Evolutionary conservation across 495 filamentous ascomycete species (phyloP), one percentile per base, ranked within the genome.

Genomic region (Penicillium salamii): DNA sequence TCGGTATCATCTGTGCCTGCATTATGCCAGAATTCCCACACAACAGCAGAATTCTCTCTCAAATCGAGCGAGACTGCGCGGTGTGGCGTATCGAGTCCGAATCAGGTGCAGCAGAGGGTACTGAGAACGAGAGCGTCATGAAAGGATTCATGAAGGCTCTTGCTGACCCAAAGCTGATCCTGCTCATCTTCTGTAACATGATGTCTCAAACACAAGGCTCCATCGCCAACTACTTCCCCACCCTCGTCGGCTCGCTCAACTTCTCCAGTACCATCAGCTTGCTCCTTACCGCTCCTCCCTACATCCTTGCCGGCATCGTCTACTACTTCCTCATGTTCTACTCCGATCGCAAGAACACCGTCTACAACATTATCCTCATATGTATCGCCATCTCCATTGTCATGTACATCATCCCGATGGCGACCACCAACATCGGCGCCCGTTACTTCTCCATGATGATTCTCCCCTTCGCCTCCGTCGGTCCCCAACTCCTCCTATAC

Each of bases 161-260:
- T 0, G 42, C 59, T 0, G 62, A 66, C 35, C 57, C 57, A 0
- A 66, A 66, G 46, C 23, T 64, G 1, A 26, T 60, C 3, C 48
- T 67, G 1, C 48, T 64, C 13, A 64, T 62, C 19, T 26, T 67
- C 17, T 54, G 55, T 31, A 60, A 64, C 50, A 66, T 63, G 57
- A 46, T 66, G 5, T 66, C 62, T 0, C 62, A 65, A 37, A 53
- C 52, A 11, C 59, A 62, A 32, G 59, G 59, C 3, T 62, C 58
- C 23, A 60, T 62, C 28, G 56, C 56, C 14, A 90, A 91, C 62
- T 91, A 91, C 75, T 90, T 91, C 66, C 89, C 89, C 1, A 84
- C 85, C 18, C 83, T 91, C 8, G 86, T 91, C 11, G 74, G 70
- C 26, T 89, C 86, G 0, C 70, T 93, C 5, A 77, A 79, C 3